Conservation (phyloP, 306 rosid species). For the Pachyrhizus erosus region DNA sequence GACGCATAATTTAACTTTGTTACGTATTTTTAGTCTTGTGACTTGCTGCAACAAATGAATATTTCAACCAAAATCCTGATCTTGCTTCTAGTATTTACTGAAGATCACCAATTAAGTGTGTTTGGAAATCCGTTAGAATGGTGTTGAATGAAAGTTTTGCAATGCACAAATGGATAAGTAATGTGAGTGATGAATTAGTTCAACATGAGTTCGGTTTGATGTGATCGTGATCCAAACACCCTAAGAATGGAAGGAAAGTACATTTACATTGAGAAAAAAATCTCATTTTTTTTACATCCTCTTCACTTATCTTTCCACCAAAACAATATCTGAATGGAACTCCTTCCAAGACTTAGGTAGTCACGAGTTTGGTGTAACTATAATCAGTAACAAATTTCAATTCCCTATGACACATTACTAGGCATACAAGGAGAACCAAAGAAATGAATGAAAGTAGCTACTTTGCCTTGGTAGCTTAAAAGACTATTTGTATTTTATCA, state of each 20-base stretch:
- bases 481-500: neutral
- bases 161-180: too few relatives aligned
- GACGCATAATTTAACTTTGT: constrained; percentile 2
- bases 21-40: neutral
- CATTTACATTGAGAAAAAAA: neutral
- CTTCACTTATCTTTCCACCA: neutral
- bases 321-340: neutral
- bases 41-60: neutral
- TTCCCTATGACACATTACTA: neutral
- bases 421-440: neutral
- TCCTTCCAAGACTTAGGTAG: neutral
- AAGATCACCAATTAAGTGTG: neutral
- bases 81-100: neutral
- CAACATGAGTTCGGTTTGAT: too few relatives aligned
- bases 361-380: neutral
- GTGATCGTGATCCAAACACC: too few relatives aligned
- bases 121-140: too few relatives aligned
- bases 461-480: neutral
- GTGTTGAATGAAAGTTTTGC: too few relatives aligned
- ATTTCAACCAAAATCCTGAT: neutral
- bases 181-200: too few relatives aligned
- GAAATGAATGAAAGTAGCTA: neutral
- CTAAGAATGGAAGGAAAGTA: neutral
- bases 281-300: neutral
- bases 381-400: neutral